These are phyloP conservation scores for Salinomyces thailandicus DNA, from an alignment of 2,329 filamentous ascomycete species.

Conservation along the genomic window DNA sequence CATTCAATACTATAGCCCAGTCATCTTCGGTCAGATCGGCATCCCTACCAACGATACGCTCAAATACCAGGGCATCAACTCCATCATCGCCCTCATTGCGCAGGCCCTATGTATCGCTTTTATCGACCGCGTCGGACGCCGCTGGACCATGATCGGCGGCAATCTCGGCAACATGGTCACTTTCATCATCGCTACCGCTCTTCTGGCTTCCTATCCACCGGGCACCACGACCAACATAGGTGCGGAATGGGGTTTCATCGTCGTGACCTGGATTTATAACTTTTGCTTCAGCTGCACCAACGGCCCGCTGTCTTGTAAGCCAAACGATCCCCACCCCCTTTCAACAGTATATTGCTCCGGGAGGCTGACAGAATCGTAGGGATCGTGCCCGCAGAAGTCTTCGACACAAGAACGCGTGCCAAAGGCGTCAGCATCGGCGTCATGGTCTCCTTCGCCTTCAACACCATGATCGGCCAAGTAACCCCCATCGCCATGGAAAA, in stretches of 20 bases:
- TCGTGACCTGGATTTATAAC: constrained; percentile 70
- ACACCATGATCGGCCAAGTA: constrained; percentile 63
- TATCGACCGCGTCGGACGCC: constrained; percentile 60
- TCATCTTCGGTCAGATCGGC: constrained; percentile 7
- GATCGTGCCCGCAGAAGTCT: constrained; percentile 35
- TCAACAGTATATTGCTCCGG: background rate
- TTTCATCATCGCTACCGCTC: constrained; percentile 56
- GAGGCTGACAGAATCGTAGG: no score
- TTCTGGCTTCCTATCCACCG: constrained; percentile 53
- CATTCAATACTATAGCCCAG: constrained; percentile 58
- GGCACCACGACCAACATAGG: constrained; percentile 38
- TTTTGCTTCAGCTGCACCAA: constrained; percentile 63
- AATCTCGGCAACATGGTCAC: constrained; percentile 61
- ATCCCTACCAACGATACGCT: constrained; percentile 6
- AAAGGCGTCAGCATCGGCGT: constrained; percentile 66
- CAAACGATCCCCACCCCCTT: no score
- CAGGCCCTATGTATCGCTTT: constrained; percentile 58
- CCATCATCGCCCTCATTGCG: constrained; percentile 57
- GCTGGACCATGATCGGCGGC: constrained; percentile 61
- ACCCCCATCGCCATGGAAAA: constrained; percentile 50
- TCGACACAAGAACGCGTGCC: constrained; percentile 63
- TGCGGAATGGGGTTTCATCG: constrained; percentile 65
- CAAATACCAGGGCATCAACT: constrained; percentile 67
- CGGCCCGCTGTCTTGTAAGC: constrained; percentile 50
- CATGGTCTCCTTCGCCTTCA: constrained; percentile 64